Percentiles rank a stretch among this genome's conserved stretches.
Conservation (phyloP, 1,284 basidiomycete genomes). For the Ustilago crameri region DNA sequence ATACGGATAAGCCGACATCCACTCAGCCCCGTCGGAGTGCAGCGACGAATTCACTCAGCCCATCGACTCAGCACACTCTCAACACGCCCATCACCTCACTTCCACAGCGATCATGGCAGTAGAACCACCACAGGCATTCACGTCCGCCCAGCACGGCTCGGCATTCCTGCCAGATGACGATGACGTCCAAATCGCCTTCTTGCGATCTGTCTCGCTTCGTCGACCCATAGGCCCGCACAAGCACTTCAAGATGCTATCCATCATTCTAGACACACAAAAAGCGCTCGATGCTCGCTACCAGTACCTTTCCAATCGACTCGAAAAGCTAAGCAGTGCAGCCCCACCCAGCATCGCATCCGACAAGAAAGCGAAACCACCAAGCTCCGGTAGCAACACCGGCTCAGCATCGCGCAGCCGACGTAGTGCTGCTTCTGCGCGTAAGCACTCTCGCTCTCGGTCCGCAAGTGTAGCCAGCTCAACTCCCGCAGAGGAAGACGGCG, state of each 20-base stretch:
- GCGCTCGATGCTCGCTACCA: conserved; percentile 36
- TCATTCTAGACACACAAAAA: conserved; percentile 46
- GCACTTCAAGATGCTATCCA: conserved; percentile 59
- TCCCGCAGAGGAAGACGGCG: conserved; percentile 30
- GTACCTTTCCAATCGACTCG: conserved; percentile 26
- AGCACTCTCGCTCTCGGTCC: conserved; percentile 42
- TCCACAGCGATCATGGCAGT: conserved; percentile 14
- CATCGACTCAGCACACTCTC: neutral
- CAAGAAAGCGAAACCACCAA: conserved; percentile 26
- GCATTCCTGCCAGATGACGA: conserved; percentile 35
- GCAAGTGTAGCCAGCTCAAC: conserved; percentile 39
- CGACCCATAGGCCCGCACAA: conserved; percentile 59
- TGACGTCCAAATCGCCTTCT: conserved; percentile 51
- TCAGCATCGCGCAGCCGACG: conserved; percentile 23
- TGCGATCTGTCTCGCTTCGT: conserved; percentile 52
- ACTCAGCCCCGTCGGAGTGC: neutral
- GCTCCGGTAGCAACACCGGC: conserved; percentile 9
- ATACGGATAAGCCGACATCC: conserved; percentile 5
- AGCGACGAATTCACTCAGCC: neutral
- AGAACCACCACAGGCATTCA: conserved; percentile 11
- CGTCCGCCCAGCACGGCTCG: conserved; percentile 3
- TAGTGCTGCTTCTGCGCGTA: conserved; percentile 8
- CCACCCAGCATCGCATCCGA: conserved; percentile 31
- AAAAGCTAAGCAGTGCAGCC: conserved; percentile 36
- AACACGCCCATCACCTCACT: neutral